Conservation (phyloP, 495 filamentous ascomycete genomes). For the Annulohypoxylon nitens region DNA sequence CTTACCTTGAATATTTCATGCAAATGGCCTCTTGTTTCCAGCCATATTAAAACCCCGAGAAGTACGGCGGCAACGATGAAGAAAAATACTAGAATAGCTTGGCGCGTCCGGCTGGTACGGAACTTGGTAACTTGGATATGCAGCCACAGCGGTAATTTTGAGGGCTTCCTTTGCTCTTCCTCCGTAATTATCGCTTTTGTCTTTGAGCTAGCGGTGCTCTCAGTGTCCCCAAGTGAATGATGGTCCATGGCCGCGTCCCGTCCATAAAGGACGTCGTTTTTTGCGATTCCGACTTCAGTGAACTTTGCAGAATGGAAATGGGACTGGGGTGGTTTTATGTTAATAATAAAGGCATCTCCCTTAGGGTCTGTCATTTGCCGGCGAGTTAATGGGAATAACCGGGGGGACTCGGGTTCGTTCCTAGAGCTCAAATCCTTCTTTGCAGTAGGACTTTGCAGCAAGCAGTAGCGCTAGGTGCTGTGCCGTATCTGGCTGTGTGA, state of each 20-base stretch:
- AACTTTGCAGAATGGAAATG: neutral
- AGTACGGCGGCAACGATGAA: conserved; percentile 23
- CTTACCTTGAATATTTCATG: conserved; percentile 39
- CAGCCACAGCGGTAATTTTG: conserved; percentile 28
- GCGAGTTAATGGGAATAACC: conserved; percentile 2
- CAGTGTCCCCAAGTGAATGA: conserved; percentile 26
- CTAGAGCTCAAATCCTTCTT: conserved; percentile 8
- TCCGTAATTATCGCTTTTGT: conserved; percentile 19
- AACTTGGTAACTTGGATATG: conserved; percentile 23
- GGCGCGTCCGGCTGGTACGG: conserved; percentile 42
- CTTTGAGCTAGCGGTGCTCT: conserved; percentile 19
- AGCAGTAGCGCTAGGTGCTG: conserved; percentile 16
- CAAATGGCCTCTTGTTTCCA: conserved; percentile 23
- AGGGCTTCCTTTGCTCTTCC: conserved; percentile 17
- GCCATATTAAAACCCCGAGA: conserved; percentile 33
- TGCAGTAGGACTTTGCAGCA: neutral
- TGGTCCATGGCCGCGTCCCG: conserved; percentile 32
- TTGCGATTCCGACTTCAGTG: neutral
- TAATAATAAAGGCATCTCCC: conserved; percentile 40
- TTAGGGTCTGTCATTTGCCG: conserved; percentile 35
- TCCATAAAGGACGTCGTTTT: conserved; percentile 23
- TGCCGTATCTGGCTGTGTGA: conserved; percentile 15
- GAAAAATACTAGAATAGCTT: conserved; percentile 37
- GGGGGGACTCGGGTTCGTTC: conserved; percentile 16
- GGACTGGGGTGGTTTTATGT: conserved; percentile 17